A percentile compares a stretch with the other conserved stretches of the same genome.
These are phyloP conservation scores for Chlorokybus atmophyticus DNA, from an alignment of 139 green algal species.

Conservation along the genomic window DNA sequence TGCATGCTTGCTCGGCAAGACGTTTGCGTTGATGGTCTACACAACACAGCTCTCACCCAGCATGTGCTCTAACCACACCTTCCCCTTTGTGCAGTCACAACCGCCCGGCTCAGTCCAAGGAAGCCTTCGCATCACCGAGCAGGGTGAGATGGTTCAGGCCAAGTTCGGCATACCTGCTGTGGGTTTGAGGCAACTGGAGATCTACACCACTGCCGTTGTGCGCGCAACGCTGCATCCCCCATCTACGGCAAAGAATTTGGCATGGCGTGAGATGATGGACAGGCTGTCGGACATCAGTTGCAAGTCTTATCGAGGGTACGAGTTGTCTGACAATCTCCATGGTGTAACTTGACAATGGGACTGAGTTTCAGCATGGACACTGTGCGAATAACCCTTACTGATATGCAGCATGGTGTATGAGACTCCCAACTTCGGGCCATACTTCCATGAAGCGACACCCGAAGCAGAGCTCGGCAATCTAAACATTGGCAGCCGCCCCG, in stretches of 20 bases:
- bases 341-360: too few relatives aligned
- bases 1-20: too few relatives aligned
- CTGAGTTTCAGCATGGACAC: too few relatives aligned
- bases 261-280: neutral
- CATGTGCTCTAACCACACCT: too few relatives aligned
- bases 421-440: conserved; percentile 70
- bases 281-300: neutral
- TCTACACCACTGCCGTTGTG: conserved; percentile 22
- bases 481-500: conserved; percentile 71
- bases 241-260: neutral
- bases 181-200: conserved; percentile 18
- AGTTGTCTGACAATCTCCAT: too few relatives aligned
- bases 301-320: too few relatives aligned
- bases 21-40: too few relatives aligned
- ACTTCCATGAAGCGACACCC: conserved; percentile 80
- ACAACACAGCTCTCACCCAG: too few relatives aligned
- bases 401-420: too few relatives aligned
- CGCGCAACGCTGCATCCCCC: too few relatives aligned
- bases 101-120: conserved; percentile 72
- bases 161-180: conserved; percentile 57
- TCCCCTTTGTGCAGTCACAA: conserved; percentile 45
- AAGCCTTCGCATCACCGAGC: conserved; percentile 76
- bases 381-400: too few relatives aligned
- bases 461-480: conserved; percentile 87
- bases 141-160: conserved; percentile 76